Evolutionary conservation across 2,329 filamentous ascomycete genomes (phyloP), one percentile per base, ranked within the genome.

Genomic region (Pseudogymnoascus sp.): DNA sequence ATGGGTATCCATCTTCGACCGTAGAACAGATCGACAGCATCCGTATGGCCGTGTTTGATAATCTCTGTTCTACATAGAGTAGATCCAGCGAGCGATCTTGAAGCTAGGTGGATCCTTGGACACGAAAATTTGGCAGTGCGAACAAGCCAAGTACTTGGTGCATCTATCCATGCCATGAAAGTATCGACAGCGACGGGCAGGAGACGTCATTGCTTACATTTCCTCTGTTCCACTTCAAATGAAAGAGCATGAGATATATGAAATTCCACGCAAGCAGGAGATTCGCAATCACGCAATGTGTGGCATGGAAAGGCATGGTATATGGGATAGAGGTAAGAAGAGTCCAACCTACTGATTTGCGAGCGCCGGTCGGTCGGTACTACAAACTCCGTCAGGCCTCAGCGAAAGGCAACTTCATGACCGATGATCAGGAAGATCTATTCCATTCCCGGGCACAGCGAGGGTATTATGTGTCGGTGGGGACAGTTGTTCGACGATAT

Each of bases 51-150:
- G 10, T 34, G n/a, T 18, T 16, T 31, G 8, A 6, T 34, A 18
- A 25, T 34, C 46, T 18, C n/a, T 56, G 46, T 56, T 56, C 46
- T 56, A 31, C 46, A 56, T 56, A 34, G 25, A 56, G 25, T 56
- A 56, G 25, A 34, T 18, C 14, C 46, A 56, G n/a, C n/a, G 28
- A 16, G 7, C 25, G 25, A 56, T 56, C 46, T 34, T 34, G 25
- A 56, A 56, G 18, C 46, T 34, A 2, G 16, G 46, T 56, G 46
- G 46, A 34, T 56, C 46, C 8, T 12, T 7, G 16, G n/a, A 34
- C 25, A 56, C 46, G 25, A 16, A 53, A 16, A 5, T 34, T 28
- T 34, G n/a, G n/a, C 46, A 18, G 25, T 10, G 28, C 28, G 28
- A 56, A 31, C 10, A 16, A n/a, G n/a, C 14, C 7, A 31, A 31